Base-by-base conservation (phyloP, 1,284 basidiomycete genomes). In the Termitomyces sp. region DNA sequence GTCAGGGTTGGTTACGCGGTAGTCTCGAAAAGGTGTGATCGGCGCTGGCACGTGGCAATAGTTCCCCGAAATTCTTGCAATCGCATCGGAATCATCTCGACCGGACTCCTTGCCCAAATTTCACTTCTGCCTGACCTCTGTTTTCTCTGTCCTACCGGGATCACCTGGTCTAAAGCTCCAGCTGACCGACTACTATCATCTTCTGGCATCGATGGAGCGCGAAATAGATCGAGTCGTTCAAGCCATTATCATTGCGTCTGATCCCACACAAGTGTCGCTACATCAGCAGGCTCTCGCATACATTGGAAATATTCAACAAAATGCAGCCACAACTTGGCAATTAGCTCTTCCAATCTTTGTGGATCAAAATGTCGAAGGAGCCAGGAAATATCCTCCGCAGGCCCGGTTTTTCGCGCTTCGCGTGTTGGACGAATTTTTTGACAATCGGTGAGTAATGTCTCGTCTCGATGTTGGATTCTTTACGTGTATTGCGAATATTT, bases 381-480 rank as follows among this genome's bases (percentile, higher is more conserved):
- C 68, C 30, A 75, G 81, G 62, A 88, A 84, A 69, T 81, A 91
- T 68, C 81, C 83, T 19, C 69, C 82, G 42, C 83, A 93, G 63
- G 88, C 81, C 38, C 80, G 93, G 52, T 89, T 95, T 72, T 94
- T 90, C 68, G 90, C 87, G 21, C 74, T 96, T 59, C 83, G 91
- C 56, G 82, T 96, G 52, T 70, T 96, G 53, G 90, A 93, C 57
- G 90, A 93, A 51, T 92, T 91, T 64, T 76, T 95, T 55, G 89
- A 91, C 62, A 86, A 86, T 68, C 80, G 85, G 91, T 91, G 67
- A 75, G 88, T 60, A 33, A 53, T 34, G 37, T 26, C 46, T 35
- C 35, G 24, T 10, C 35, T 34, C 4, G 42, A 35, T 46, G 18
- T 44, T 14, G 9, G 10, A 40, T 18, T 19, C 6, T 33, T 30